A percentile compares a stretch with the other conserved stretches of the same genome.
phyloP scores from a whole-genome alignment of 1,139 yeast genomes.

The Saccharomyces hybrid region DNA sequence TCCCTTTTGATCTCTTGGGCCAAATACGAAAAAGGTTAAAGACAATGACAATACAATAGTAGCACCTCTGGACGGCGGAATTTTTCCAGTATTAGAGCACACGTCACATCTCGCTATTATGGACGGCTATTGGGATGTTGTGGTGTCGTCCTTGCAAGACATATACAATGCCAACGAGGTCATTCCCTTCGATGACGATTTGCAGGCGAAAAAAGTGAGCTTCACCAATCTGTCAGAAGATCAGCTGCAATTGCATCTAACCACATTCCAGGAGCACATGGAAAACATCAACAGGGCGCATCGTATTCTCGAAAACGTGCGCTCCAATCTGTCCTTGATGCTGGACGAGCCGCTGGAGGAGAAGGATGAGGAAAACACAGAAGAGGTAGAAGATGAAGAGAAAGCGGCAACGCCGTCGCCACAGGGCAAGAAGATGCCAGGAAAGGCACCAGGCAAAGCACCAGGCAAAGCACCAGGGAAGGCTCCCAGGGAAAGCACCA shows the following conservation, averaged over 20 bases:
- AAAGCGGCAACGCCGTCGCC: neutral
- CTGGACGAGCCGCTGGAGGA: constrained; percentile 12
- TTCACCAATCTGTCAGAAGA: constrained; percentile 32
- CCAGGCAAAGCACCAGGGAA: neutral
- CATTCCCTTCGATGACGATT: constrained; percentile 43
- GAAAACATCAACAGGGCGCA: constrained; percentile 52
- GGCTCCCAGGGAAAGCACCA: neutral
- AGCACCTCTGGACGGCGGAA: neutral
- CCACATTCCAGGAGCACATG: constrained; percentile 44
- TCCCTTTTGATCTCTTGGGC: neutral
- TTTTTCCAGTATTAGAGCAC: neutral
- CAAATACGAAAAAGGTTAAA: neutral
- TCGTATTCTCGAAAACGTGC: constrained; percentile 36
- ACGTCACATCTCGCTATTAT: constrained; percentile 7
- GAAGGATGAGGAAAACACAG: neutral
- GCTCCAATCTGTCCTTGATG: constrained; percentile 28
- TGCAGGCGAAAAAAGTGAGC: constrained; percentile 30
- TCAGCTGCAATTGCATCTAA: constrained; percentile 38
- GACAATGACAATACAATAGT: neutral
- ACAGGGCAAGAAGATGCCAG: neutral
- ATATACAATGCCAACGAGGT: constrained; percentile 55
- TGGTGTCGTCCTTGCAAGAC: constrained; percentile 59
- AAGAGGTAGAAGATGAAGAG: neutral
- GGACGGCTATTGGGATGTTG: constrained; percentile 62
- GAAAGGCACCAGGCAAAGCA: neutral